Percentiles rank a stretch among this genome's conserved stretches.
Conservation (phyloP, 306 rosid species). For the Gynostemma pentaphyllum region DNA sequence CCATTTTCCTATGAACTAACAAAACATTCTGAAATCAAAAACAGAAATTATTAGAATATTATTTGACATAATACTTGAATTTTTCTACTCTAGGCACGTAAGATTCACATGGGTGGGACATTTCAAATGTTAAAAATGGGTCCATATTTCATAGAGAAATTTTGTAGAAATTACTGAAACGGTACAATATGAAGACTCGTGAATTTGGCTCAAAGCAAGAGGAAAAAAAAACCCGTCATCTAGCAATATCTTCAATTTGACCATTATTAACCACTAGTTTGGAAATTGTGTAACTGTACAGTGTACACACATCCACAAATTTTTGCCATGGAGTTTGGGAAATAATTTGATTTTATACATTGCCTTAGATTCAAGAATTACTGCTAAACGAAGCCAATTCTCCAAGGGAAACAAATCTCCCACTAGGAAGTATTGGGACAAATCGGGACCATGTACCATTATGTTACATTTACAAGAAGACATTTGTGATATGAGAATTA, state of each 20-base stretch:
- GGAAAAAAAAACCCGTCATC: not conserved
- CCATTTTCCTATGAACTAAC: not conserved
- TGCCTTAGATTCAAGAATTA: not conserved
- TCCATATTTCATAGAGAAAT: not conserved
- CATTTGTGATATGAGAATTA: too few relatives aligned
- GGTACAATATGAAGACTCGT: not conserved
- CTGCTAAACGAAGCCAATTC: not conserved
- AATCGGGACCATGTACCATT: not conserved
- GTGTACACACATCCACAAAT: not conserved
- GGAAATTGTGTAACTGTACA: not conserved
- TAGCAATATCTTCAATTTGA: not conserved
- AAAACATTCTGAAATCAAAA: not conserved
- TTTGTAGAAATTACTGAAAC: not conserved
- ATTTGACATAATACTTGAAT: not conserved
- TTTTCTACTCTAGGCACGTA: not conserved
- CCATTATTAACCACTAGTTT: not conserved
- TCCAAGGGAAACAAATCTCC: not conserved
- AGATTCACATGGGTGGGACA: not conserved
- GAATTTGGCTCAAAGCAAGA: not conserved
- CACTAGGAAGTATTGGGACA: not conserved
- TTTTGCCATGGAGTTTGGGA: not conserved
- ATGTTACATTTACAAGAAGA: not conserved
- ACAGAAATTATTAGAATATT: not conserved
- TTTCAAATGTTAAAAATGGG: not conserved
- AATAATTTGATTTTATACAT: not conserved